Evolutionary conservation across 2,329 filamentous ascomycete genomes (phyloP).

Genomic region (Claviceps sp.): DNA sequence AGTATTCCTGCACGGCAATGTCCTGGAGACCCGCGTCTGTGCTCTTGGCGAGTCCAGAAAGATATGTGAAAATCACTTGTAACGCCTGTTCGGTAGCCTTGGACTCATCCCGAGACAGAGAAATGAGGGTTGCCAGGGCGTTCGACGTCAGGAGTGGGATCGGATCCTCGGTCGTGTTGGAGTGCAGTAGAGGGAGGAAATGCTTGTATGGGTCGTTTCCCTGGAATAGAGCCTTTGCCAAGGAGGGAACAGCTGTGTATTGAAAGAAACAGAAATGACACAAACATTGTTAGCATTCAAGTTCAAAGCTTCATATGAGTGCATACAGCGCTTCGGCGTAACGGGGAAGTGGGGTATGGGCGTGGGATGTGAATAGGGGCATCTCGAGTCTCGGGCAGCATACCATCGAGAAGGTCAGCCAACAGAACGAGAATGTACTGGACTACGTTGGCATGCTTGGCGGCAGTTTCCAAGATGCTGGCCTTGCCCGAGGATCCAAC

Average conservation of each 20-base stretch:
- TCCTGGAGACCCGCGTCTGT: constrained; percentile 85
- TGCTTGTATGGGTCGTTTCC: constrained; percentile 69
- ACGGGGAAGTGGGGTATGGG: not conserved
- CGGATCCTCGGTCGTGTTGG: constrained; percentile 59
- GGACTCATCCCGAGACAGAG: constrained; percentile 48
- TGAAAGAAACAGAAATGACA: not conserved
- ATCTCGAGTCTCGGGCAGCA: constrained; percentile 11
- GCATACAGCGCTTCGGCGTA: no score
- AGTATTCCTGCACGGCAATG: constrained; percentile 87
- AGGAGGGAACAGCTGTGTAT: constrained; percentile 56
- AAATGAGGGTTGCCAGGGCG: constrained; percentile 69
- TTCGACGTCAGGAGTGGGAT: constrained; percentile 84
- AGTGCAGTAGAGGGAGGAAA: constrained; percentile 74
- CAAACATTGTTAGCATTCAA: not conserved
- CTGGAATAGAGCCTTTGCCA: constrained; percentile 63
- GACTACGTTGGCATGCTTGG: constrained; percentile 77
- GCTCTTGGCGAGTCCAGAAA: constrained; percentile 71
- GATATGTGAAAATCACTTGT: constrained; percentile 71
- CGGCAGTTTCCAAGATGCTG: constrained; percentile 69
- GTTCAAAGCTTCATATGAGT: not conserved
- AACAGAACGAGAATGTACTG: constrained; percentile 90
- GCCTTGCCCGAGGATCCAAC: constrained; percentile 58
- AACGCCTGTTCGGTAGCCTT: constrained; percentile 61
- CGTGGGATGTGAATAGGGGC: not conserved
- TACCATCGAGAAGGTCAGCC: constrained; percentile 77